phyloP scores from a whole-genome alignment of 2,329 filamentous ascomycete species.

The Coniochaeta prunicola region DNA sequence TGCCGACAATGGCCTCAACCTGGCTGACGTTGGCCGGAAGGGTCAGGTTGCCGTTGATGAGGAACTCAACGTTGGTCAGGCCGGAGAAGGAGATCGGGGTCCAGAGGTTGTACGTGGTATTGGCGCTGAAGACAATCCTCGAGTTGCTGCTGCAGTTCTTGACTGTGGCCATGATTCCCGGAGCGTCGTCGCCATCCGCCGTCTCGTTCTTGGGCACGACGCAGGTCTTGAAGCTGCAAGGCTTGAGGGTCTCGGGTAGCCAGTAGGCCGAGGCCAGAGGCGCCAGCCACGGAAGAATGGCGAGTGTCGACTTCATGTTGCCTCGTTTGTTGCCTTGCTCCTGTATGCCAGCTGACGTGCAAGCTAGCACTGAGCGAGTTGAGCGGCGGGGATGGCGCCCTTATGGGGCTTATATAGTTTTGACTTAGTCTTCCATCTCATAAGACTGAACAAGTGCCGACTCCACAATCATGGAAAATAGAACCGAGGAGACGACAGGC shows the following conservation, averaged over 20 bases:
- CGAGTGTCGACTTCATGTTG: neutral
- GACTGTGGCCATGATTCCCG: slow-evolving; percentile 7
- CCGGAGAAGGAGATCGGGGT: slow-evolving; percentile 11
- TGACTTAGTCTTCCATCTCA: too few relatives aligned
- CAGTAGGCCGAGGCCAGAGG: slow-evolving; percentile 7
- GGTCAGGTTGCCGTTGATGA: slow-evolving; percentile 12
- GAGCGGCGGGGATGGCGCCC: too few relatives aligned
- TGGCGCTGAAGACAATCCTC: slow-evolving; percentile 9
- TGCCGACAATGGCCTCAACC: slow-evolving; percentile 10
- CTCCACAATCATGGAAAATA: too few relatives aligned
- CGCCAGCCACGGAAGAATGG: neutral
- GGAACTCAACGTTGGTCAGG: slow-evolving; percentile 12
- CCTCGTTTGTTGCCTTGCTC: neutral
- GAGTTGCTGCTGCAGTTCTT: slow-evolving; percentile 9
- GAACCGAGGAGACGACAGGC: neutral
- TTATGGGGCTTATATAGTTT: too few relatives aligned
- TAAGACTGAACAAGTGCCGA: too few relatives aligned
- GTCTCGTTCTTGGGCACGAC: slow-evolving; percentile 10
- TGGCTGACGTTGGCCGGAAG: slow-evolving; percentile 12
- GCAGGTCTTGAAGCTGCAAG: slow-evolving; percentile 8
- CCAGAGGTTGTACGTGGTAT: slow-evolving; percentile 12
- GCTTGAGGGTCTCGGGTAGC: slow-evolving; percentile 8
- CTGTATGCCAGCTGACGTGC: neutral
- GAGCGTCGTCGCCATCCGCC: slow-evolving; percentile 8
- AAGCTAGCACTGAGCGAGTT: neutral